A percentile compares a stretch with the other conserved stretches of the same genome.
Conservation (phyloP, 2,329 filamentous ascomycete genomes). For the Hymenoscyphus scutula region DNA sequence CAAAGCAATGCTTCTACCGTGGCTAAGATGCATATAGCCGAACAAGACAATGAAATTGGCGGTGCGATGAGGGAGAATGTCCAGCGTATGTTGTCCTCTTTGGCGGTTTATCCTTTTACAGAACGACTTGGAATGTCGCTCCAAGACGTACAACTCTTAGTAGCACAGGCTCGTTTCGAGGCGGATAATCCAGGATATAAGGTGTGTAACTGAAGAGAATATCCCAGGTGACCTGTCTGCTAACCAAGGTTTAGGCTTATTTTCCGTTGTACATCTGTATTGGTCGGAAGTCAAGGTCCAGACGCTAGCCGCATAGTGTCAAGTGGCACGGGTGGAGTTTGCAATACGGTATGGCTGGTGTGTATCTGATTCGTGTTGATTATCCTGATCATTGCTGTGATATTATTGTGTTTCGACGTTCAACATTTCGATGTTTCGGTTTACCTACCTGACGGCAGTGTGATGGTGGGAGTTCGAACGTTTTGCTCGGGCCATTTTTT, state of each 20-base stretch:
- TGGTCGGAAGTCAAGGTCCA: constrained; percentile 52
- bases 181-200: constrained; percentile 54
- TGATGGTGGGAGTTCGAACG: no score
- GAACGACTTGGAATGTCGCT: constrained; percentile 50
- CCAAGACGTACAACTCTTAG: constrained; percentile 55
- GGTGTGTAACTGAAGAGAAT: constrained; percentile 40
- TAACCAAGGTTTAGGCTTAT: constrained; percentile 45
- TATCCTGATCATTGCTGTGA: neutral
- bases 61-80: constrained; percentile 53
- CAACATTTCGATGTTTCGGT: neutral
- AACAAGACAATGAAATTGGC: constrained; percentile 53
- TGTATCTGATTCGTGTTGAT: neutral
- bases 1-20: neutral
- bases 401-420: neutral
- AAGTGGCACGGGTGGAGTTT: neutral
- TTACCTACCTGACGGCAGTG: no score
- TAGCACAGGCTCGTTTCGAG: constrained; percentile 54
- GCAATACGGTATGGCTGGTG: neutral
- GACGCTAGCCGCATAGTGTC: constrained; percentile 10
- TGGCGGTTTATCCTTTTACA: constrained; percentile 56
- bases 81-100: constrained; percentile 51
- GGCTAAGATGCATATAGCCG: constrained; percentile 39
- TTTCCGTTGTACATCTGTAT: constrained; percentile 65
- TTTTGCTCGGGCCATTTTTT: constrained; percentile 3
- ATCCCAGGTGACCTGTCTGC: neutral